Evolutionary conservation across 805 yeast species (phyloP).

Genomic region (Saccharomycopsis synnaedendra): DNA sequence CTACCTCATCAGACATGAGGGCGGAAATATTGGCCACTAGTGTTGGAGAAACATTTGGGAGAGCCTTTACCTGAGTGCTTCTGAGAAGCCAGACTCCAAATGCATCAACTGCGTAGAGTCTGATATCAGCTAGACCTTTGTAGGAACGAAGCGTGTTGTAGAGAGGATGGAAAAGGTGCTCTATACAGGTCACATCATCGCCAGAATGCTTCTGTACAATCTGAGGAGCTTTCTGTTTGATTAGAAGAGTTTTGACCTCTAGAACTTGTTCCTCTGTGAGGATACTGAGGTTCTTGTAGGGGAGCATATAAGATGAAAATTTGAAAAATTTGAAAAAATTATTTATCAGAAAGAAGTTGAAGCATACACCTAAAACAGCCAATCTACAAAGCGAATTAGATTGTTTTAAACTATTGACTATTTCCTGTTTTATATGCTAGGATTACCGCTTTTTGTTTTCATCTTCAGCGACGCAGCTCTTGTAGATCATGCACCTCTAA

Average conservation of each 20-base stretch:
- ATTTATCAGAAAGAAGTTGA: no score
- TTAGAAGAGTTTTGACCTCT: slow-evolving; percentile 2
- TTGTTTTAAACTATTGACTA: no score
- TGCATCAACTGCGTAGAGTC: slow-evolving; percentile 44
- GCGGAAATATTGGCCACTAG: slow-evolving; percentile 13
- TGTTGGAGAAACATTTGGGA: slow-evolving; percentile 7
- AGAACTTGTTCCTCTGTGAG: slow-evolving; percentile 1
- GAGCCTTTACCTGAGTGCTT: slow-evolving; percentile 29
- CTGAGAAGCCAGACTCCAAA: slow-evolving; percentile 57
- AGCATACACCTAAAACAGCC: no score
- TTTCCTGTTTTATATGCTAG: no score
- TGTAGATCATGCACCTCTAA: no score
- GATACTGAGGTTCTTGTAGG: neutral
- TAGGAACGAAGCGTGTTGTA: slow-evolving; percentile 23
- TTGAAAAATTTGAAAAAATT: no score
- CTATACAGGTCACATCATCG: neutral
- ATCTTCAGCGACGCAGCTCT: no score
- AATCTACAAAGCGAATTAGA: no score
- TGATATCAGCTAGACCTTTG: slow-evolving; percentile 26
- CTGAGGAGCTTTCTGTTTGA: slow-evolving; percentile 2
- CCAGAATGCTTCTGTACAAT: neutral
- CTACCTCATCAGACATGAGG: slow-evolving; percentile 18
- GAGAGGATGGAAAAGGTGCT: slow-evolving; percentile 17
- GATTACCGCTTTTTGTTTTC: no score
- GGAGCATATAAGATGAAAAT: neutral